Evolutionary conservation across 257 asterid genomes (phyloP).

Genomic region (Orobanche coerulescens): DNA sequence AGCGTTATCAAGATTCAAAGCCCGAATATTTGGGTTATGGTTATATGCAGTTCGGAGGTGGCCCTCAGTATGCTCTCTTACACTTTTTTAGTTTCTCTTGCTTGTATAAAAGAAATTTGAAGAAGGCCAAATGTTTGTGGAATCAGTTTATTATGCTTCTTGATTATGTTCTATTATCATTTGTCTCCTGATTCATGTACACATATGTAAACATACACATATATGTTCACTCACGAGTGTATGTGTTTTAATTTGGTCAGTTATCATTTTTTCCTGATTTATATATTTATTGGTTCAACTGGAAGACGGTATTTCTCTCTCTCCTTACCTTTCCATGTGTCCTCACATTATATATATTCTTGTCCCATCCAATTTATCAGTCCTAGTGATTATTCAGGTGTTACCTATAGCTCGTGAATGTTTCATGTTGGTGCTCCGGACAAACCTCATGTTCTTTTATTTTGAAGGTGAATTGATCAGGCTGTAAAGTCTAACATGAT

Average conservation of each 20-base stretch:
- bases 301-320: neutral
- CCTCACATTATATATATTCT: neutral
- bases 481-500: constrained; percentile 19
- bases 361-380: neutral
- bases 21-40: constrained; percentile 55
- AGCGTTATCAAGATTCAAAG: constrained; percentile 59
- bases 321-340: no score
- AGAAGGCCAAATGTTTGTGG: constrained; percentile 1
- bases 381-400: constrained; percentile 40
- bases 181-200: constrained; percentile 13
- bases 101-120: constrained; percentile 9
- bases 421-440: constrained; percentile 70
- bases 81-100: constrained; percentile 18
- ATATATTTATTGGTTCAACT: neutral
- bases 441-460: constrained; percentile 96
- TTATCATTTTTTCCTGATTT: neutral
- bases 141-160: constrained; percentile 11
- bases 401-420: constrained; percentile 74
- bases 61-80: constrained; percentile 83
- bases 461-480: constrained; percentile 66
- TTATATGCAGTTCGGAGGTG: constrained; percentile 61
- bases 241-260: neutral
- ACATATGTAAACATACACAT: neutral
- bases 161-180: constrained; percentile 3
- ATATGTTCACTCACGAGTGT: neutral